These are phyloP conservation scores for Phytophthora cajani DNA, from an alignment of 352 stramenopile genomes.

Conservation along the genomic window DNA sequence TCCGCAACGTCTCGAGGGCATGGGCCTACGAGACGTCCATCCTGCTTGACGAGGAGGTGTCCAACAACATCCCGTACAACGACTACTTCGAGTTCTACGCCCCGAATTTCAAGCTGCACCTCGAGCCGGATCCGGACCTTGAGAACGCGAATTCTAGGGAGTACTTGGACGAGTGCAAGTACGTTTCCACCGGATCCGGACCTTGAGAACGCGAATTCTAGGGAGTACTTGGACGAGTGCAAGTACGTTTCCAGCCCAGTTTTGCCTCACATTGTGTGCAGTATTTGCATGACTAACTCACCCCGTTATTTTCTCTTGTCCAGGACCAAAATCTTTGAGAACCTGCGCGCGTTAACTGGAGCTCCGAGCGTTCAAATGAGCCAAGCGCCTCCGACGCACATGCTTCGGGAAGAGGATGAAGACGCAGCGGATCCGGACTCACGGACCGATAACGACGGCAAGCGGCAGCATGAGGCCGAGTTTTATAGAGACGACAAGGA, in stretches of 20 bases:
- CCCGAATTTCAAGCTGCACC: constrained; percentile 85
- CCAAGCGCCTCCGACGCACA: constrained; percentile 69
- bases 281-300: background rate
- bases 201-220: constrained; percentile 85
- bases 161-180: constrained; percentile 90
- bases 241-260: constrained; percentile 54
- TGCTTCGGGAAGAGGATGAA: constrained; percentile 85
- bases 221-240: constrained; percentile 86
- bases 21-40: constrained; percentile 99
- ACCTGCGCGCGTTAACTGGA: constrained; percentile 73
- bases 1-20: constrained; percentile 90
- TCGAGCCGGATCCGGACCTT: constrained; percentile 78
- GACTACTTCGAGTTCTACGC: constrained; percentile 90
- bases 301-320: constrained; percentile 1
- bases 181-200: constrained; percentile 62
- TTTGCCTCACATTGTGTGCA: background rate
- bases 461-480: constrained; percentile 79
- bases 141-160: constrained; percentile 87
- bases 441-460: constrained; percentile 75
- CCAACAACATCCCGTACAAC: constrained; percentile 86
- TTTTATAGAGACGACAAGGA: constrained; percentile 88
- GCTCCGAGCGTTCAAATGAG: constrained; percentile 87
- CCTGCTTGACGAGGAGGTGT: constrained; percentile 84
- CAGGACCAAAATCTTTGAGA: constrained; percentile 88
- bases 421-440: constrained; percentile 69